A percentile compares a stretch with the other conserved stretches of the same genome.
phyloP scores from a whole-genome alignment of 768 basidiomycete species.

The Agaricus sinodeliciosus region DNA sequence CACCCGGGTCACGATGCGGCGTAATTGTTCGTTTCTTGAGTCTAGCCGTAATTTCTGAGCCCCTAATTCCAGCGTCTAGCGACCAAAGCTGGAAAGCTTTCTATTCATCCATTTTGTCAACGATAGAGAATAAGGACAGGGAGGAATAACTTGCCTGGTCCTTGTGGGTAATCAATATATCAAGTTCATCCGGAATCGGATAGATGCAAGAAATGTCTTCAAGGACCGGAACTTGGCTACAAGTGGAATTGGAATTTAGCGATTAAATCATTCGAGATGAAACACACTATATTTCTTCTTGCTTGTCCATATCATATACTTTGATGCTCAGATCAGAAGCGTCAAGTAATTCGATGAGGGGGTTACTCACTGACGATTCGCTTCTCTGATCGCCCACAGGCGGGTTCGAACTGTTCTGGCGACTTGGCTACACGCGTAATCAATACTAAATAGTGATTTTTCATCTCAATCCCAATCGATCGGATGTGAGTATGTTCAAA shows the following conservation, averaged over 20 bases:
- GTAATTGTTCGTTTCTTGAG: conserved; percentile 4
- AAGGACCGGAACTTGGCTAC: conserved; percentile 5
- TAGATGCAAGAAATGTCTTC: neutral
- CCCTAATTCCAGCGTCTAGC: conserved; percentile 4
- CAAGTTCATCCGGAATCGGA: conserved; percentile 5
- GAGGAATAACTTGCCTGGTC: neutral
- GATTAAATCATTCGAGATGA: neutral
- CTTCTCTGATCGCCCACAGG: conserved; percentile 6
- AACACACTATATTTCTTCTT: conserved; percentile 1
- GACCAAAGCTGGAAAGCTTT: conserved; percentile 8
- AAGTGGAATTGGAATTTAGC: neutral
- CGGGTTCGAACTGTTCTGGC: conserved; percentile 1
- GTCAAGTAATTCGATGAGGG: neutral
- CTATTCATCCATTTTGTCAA: neutral
- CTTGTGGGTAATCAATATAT: conserved; percentile 5
- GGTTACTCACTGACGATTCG: conserved; percentile 1
- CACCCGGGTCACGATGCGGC: neutral
- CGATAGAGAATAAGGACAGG: neutral
- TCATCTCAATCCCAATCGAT: conserved; percentile 1
- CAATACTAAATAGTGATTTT: conserved; percentile 2
- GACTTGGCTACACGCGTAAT: conserved; percentile 2
- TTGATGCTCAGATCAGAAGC: neutral
- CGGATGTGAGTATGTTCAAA: conserved; percentile 6
- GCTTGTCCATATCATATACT: conserved; percentile 9
- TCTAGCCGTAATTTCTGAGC: conserved; percentile 2